Base-by-base conservation (phyloP, 768 basidiomycete species). In the Russula sp. region DNA sequence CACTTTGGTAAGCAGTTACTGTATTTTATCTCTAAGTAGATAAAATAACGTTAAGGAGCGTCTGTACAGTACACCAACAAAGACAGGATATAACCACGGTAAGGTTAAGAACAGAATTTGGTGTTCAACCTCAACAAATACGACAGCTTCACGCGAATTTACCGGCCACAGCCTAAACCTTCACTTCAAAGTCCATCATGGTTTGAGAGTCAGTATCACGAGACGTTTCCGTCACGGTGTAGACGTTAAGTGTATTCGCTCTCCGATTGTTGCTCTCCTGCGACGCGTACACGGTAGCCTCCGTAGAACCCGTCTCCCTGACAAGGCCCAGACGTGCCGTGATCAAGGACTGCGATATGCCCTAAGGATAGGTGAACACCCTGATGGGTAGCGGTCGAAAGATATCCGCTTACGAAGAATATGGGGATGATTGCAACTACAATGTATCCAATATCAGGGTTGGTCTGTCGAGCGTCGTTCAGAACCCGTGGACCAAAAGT, bases 321-420 rank as follows among this genome's bases (percentile, higher is more conserved):
- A 51, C 10, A 22, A 71, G 64, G 14, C 67, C 70, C 50, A 70
- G 60, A 40, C 66, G 69, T 16, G 66, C 68, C 34, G 68, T 69
- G 58, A 70, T 69, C 50, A 71, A 65, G 50, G 66, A 62, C 50
- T 71, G 71, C 7, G 71, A 71, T 34, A 71, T 68, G 6, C 69
- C 71, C 70, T 71, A 52, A 54, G 22, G 22, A 13, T 2, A 9
- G 40, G 32, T 51, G 18, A 32, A 40, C 44, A 32, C 8, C 22
- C 35, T 9, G 27, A 2, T 47, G 34, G 31, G 7, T 8, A 3
- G 7, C n/a, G 1, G 22, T 18, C 13, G 10, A 14, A 42, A 5
- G 11, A 37, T 5, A 32, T 14, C 34, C 20, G 32, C 62, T 54
- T 63, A 58, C 62, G n/a, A 63, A 63, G 51, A 63, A 63, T 27